Conservation (phyloP, 164 flowering plant species). For the Vitis rotundifolia region DNA sequence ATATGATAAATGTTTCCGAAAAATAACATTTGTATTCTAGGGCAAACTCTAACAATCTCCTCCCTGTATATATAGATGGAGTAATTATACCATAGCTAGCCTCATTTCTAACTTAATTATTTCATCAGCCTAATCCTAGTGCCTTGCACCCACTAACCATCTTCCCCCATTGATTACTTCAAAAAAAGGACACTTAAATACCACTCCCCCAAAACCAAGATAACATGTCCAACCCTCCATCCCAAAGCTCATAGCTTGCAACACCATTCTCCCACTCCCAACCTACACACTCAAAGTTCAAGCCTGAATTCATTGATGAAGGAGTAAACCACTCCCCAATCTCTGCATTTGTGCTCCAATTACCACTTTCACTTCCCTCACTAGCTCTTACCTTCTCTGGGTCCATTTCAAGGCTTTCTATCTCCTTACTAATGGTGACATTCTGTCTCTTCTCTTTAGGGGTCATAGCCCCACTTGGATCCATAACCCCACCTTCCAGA, state of each 20-base stretch:
- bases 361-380: not conserved
- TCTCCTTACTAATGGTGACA: not conserved
- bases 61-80: no score
- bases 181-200: not conserved
- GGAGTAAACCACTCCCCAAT: constrained; percentile 12
- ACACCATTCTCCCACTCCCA: constrained; percentile 29
- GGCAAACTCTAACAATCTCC: no score
- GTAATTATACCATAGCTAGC: no score
- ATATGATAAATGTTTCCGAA: no score
- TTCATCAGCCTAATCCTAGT: no score
- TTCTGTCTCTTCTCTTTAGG: constrained; percentile 15
- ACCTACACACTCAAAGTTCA: constrained; percentile 26
- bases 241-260: constrained; percentile 16
- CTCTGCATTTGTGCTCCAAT: constrained; percentile 9
- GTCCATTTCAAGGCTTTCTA: not conserved
- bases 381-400: not conserved
- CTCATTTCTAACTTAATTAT: no score
- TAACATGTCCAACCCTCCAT: constrained; percentile 24
- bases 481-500: constrained; percentile 11
- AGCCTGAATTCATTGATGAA: constrained; percentile 9
- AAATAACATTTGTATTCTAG: no score
- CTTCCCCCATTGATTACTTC: no score
- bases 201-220: constrained; percentile 37
- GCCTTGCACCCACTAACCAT: no score
- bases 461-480: not conserved